A percentile compares a stretch with the other conserved stretches of the same genome.
These are phyloP conservation scores for Ophiosphaerella herpotricha DNA, from an alignment of 2,329 filamentous ascomycete genomes.

Conservation along the genomic window DNA sequence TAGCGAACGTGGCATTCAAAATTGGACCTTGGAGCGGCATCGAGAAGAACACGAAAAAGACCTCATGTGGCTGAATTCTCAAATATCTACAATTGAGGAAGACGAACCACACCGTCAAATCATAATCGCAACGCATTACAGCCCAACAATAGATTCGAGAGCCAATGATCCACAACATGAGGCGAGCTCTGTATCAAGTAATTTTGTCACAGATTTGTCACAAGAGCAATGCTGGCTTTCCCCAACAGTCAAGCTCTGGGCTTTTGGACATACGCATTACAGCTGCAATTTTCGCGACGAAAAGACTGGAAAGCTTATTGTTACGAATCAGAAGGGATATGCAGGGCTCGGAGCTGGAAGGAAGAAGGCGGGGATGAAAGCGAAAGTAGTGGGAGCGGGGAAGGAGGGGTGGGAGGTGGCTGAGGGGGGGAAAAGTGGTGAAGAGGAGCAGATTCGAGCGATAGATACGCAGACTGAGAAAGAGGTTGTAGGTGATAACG, in stretches of 20 bases:
- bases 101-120: slow-evolving; percentile 30
- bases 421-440: background rate
- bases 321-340: slow-evolving; percentile 51
- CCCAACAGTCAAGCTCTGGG: slow-evolving; percentile 50
- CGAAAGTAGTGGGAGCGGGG: background rate
- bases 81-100: slow-evolving; percentile 25
- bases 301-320: slow-evolving; percentile 34
- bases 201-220: slow-evolving; percentile 50
- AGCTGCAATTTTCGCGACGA: slow-evolving; percentile 50
- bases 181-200: slow-evolving; percentile 21
- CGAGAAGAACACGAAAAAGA: slow-evolving; percentile 47
- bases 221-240: slow-evolving; percentile 44
- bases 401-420: background rate
- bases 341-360: slow-evolving; percentile 9
- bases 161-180: slow-evolving; percentile 44
- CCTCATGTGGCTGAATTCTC: slow-evolving; percentile 51
- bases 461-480: background rate
- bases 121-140: slow-evolving; percentile 52
- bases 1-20: slow-evolving; percentile 15
- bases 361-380: background rate
- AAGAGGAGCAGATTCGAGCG: background rate
- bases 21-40: slow-evolving; percentile 49
- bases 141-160: slow-evolving; percentile 44
- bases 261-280: slow-evolving; percentile 57
- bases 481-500: background rate